Conservation (phyloP, 441 rosid genomes). For the Syzygium malaccense region DNA sequence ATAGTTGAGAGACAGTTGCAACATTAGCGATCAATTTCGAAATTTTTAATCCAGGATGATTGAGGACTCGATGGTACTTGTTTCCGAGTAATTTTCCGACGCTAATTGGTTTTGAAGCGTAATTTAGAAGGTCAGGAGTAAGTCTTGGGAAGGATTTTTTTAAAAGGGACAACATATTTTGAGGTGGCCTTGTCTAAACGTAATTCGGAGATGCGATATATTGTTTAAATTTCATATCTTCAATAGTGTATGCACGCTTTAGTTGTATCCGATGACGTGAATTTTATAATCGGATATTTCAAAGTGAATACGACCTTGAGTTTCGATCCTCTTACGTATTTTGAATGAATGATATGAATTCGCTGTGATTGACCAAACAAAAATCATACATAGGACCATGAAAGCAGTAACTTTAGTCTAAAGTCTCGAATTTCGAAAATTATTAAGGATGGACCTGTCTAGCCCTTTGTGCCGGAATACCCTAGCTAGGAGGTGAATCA, state of each 20-base stretch:
- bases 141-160: neutral
- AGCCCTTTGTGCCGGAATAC: neutral
- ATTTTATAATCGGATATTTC: neutral
- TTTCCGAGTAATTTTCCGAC: neutral
- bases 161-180: neutral
- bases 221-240: too few relatives aligned
- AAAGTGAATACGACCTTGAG: neutral
- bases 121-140: neutral
- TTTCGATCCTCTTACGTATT: neutral
- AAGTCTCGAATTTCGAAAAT: neutral
- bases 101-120: neutral
- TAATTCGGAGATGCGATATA: neutral
- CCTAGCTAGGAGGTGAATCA: neutral
- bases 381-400: neutral
- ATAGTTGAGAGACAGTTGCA: neutral
- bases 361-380: neutral
- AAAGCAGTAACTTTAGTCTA: neutral
- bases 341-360: neutral
- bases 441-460: neutral
- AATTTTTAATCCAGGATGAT: too few relatives aligned
- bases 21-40: neutral
- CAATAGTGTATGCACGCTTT: neutral
- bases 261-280: neutral
- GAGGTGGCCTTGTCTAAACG: neutral
- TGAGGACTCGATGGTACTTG: neutral